A percentile compares a stretch with the other conserved stretches of the same genome.
Evolutionary conservation across 208 protist genomes (phyloP).

Genomic region (Crithidia sp.): DNA sequence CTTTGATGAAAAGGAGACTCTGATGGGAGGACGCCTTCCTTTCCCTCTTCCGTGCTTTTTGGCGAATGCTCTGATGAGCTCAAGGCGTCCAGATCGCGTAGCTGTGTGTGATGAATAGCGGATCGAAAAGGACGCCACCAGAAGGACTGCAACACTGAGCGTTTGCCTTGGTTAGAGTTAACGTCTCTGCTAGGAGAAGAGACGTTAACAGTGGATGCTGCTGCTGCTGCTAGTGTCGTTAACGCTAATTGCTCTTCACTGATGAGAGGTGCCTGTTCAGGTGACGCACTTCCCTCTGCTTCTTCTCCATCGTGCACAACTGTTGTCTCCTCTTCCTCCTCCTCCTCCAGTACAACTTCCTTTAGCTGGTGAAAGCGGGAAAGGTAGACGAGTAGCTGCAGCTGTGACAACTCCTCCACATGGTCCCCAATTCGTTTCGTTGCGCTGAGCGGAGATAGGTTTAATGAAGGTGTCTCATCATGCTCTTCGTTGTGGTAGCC

Average conservation of each 20-base stretch:
- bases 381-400: slow-evolving; percentile 24
- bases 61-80: background rate
- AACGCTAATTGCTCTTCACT: too few species aligned
- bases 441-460: too few species aligned
- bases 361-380: slow-evolving; percentile 12
- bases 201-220: background rate
- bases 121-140: slow-evolving; percentile 10
- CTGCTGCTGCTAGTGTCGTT: background rate
- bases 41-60: background rate
- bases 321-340: background rate
- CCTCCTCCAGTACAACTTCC: slow-evolving; percentile 6
- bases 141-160: slow-evolving; percentile 4
- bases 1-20: too few species aligned
- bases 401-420: background rate
- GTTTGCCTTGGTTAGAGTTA: background rate
- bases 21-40: too few species aligned
- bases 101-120: background rate
- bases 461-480: background rate
- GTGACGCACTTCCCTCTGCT: too few species aligned
- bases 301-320: too few species aligned
- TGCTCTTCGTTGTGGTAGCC: background rate
- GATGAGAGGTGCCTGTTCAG: too few species aligned
- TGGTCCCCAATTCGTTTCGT: too few species aligned
- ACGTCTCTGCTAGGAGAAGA: background rate
- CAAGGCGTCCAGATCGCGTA: background rate